Evolutionary conservation across 1,284 basidiomycete species (phyloP), one percentile per base, ranked within the genome.

Genomic region (Boletus albobrunnescens): DNA sequence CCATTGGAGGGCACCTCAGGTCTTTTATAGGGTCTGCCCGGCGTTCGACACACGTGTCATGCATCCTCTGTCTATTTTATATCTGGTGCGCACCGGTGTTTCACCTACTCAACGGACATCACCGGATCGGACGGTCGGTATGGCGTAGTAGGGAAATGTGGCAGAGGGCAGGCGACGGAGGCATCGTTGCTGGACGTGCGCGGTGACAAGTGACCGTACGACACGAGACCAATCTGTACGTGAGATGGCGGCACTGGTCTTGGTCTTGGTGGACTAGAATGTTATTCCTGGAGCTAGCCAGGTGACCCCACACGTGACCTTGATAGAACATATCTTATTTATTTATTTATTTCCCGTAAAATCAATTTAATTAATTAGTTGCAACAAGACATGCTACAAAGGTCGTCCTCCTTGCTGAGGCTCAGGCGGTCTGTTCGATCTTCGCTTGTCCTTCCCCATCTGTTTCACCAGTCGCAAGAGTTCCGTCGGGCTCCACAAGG

Each of bases 1-100:
- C 43, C 22, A 30, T n/a, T n/a, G n/a, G n/a, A 31, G 36, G 40
- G 19, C 31, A 47, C 43, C 14, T 28, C 32, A 17, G 23, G 32
- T 33, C 16, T 28, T 43, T 59, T 63, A 65, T 67, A 67, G 35
- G 36, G 26, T 19, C 12, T 19, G 22, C 1, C 19, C 30, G 14
- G n/a, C 1, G 6, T 14, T 31, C 19, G 17, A 24, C 17, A 24
- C 47, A 61, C 46, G 48, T 49, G 54, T 27, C 22, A 4, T 27
- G 31, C 23, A 41, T 27, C 12, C n/a, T 6, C 7, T 17, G 36
- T 5, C 16, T 16, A 17, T 17, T 24, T 33, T 37, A 14, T 20
- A 30, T 41, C 14, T 14, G n/a, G 17, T 12, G 41, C 31, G 19
- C 35, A 19, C 33, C 43, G 46, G 45, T 22, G 39, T 47, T 49